Evolutionary conservation across 176 grass and related monocot genomes (phyloP).

Genomic region (Elymus sibiricus): DNA sequence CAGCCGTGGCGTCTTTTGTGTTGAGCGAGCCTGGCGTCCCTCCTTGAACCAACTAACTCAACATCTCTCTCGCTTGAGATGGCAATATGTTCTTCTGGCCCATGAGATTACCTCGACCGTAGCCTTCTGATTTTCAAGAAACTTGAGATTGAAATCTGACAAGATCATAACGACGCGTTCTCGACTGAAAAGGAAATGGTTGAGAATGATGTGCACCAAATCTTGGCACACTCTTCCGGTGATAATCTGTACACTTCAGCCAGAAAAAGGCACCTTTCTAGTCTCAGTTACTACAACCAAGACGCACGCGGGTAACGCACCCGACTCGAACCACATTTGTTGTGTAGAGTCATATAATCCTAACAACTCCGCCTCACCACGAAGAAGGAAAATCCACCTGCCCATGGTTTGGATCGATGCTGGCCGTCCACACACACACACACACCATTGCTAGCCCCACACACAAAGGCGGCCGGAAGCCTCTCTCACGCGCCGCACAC

Average conservation of each 20-base stretch:
- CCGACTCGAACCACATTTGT: not conserved
- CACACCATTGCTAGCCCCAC: not conserved
- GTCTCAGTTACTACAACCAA: not conserved
- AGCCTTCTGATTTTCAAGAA: too few relatives aligned
- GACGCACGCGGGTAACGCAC: not conserved
- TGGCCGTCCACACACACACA: not conserved
- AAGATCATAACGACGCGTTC: too few relatives aligned
- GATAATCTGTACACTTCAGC: not conserved
- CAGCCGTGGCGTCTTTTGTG: not conserved
- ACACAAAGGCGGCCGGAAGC: not conserved
- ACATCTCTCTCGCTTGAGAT: too few relatives aligned
- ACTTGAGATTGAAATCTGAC: too few relatives aligned
- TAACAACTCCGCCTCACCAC: not conserved
- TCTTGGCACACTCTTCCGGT: too few relatives aligned
- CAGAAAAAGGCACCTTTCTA: not conserved
- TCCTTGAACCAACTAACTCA: too few relatives aligned
- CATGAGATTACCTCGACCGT: not conserved
- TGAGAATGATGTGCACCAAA: too few relatives aligned
- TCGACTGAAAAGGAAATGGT: accelerated
- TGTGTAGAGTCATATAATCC: too few relatives aligned
- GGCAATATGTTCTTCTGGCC: too few relatives aligned
- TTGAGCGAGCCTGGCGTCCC: not conserved
- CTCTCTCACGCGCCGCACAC: too few relatives aligned
- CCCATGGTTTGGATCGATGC: too few relatives aligned
- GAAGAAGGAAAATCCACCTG: not conserved